A percentile compares a stretch with the other conserved stretches of the same genome.
Conservation (phyloP, 2,329 filamentous ascomycete species). For the Aspergillus texensis region DNA sequence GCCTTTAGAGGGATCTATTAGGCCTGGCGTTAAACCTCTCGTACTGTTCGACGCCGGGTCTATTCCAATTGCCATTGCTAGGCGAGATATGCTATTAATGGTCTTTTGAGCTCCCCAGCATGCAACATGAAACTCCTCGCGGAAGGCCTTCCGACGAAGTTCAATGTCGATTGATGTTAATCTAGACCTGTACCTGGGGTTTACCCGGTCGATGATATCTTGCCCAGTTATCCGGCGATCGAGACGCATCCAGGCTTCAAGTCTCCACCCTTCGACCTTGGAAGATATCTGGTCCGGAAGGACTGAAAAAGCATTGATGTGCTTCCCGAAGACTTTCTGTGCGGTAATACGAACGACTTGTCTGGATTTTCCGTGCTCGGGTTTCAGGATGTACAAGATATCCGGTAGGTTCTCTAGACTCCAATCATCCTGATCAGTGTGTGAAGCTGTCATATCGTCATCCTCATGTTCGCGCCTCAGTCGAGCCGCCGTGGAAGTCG, state of each 20-base stretch:
- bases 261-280: conserved; percentile 26
- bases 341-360: conserved; percentile 12
- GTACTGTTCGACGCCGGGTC: conserved; percentile 18
- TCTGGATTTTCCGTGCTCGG: conserved; percentile 4
- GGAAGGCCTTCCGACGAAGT: conserved; percentile 18
- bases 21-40: conserved; percentile 21
- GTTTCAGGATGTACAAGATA: conserved; percentile 26
- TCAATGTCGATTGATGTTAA: conserved; percentile 11
- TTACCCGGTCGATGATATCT: conserved; percentile 29
- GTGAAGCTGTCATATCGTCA: conserved; percentile 14
- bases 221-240: conserved; percentile 25
- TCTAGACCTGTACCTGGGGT: conserved; percentile 11
- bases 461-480: not conserved
- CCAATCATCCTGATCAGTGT: conserved; percentile 25
- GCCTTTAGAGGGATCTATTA: conserved; percentile 17
- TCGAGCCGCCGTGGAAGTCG: not conserved
- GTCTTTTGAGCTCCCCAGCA: conserved; percentile 18
- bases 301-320: conserved; percentile 12
- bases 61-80: conserved; percentile 7
- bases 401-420: conserved; percentile 28
- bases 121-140: conserved; percentile 13
- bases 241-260: conserved; percentile 30
- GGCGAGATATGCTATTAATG: conserved; percentile 7
- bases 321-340: conserved; percentile 18
- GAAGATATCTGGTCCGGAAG: conserved; percentile 25